These are phyloP conservation scores for Chimonanthus salicifolius DNA, from an alignment of 164 flowering plant species.

Conservation along the genomic window DNA sequence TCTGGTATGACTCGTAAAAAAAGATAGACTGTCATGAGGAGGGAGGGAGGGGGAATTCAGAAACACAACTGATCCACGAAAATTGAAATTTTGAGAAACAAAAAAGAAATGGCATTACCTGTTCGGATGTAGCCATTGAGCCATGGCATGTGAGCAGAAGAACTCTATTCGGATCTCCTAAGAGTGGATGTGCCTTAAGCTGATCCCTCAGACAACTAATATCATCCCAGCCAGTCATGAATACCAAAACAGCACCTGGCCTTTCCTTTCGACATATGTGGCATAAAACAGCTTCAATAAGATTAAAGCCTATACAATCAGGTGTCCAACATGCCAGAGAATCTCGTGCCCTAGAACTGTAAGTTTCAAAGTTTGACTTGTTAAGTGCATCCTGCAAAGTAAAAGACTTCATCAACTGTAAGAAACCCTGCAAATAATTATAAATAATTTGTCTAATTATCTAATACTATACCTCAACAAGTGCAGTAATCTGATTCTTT, in stretches of 20 bases:
- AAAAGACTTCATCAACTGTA: not conserved
- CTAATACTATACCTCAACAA: slow-evolving; percentile 72
- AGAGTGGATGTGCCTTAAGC: slow-evolving; percentile 87
- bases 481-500: slow-evolving; percentile 82
- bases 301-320: slow-evolving; percentile 94
- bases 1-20: too few relatives aligned
- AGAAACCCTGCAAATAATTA: not conserved
- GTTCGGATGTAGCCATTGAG: slow-evolving; percentile 98
- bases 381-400: slow-evolving; percentile 71
- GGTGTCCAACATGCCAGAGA: slow-evolving; percentile 88
- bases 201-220: slow-evolving; percentile 92
- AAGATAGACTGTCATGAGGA: not conserved
- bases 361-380: slow-evolving; percentile 75
- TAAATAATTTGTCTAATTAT: not conserved
- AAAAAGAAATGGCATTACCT: slow-evolving; percentile 37
- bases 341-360: slow-evolving; percentile 81
- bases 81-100: not conserved
- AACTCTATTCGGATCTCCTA: slow-evolving; percentile 98
- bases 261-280: slow-evolving; percentile 97
- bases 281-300: slow-evolving; percentile 92
- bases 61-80: not conserved
- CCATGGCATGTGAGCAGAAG: slow-evolving; percentile 93
- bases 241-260: slow-evolving; percentile 91
- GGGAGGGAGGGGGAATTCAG: not conserved
- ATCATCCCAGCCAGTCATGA: slow-evolving; percentile 99